phyloP scores from a whole-genome alignment of 176 grass and related monocot species.

The Ananas comosus region DNA sequence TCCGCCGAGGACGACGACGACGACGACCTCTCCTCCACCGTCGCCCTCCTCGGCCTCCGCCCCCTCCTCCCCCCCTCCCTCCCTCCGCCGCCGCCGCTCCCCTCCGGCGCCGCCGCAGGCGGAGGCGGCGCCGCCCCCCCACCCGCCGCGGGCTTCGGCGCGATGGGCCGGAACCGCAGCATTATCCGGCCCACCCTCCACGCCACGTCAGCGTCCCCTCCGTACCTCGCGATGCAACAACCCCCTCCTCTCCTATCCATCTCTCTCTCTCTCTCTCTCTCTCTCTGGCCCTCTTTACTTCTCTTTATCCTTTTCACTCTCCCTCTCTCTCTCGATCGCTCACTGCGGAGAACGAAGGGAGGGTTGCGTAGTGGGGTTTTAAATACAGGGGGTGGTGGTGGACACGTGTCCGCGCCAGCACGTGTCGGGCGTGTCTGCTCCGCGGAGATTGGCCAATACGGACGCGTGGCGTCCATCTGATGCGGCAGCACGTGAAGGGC shows the following conservation, averaged over 20 bases:
- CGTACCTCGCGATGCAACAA: slow-evolving; percentile 33
- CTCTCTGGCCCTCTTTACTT: background rate
- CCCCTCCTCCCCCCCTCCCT: slow-evolving; percentile 29
- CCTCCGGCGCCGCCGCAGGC: background rate
- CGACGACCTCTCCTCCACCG: slow-evolving; percentile 10
- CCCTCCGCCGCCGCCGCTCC: background rate
- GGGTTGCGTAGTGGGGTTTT: background rate
- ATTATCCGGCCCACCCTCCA: slow-evolving; percentile 59
- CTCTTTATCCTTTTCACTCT: no score
- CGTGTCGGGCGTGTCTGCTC: slow-evolving; percentile 12
- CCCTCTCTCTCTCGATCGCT: background rate
- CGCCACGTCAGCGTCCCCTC: slow-evolving; percentile 16
- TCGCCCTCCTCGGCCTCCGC: background rate
- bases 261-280: no score
- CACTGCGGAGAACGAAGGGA: background rate
- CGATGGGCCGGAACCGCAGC: slow-evolving; percentile 81
- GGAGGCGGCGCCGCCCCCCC: background rate
- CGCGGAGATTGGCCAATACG: slow-evolving; percentile 18
- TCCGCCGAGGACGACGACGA: slow-evolving; percentile 30
- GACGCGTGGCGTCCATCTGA: slow-evolving; percentile 29
- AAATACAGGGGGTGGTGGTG: background rate
- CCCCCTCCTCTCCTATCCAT: slow-evolving; percentile 66
- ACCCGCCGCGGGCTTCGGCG: slow-evolving; percentile 55
- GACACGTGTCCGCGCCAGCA: slow-evolving; percentile 29
- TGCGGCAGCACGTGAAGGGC: slow-evolving; percentile 40